Conservation (phyloP, 73 alveolate genomes). For the Paramecium primaurelia region DNA sequence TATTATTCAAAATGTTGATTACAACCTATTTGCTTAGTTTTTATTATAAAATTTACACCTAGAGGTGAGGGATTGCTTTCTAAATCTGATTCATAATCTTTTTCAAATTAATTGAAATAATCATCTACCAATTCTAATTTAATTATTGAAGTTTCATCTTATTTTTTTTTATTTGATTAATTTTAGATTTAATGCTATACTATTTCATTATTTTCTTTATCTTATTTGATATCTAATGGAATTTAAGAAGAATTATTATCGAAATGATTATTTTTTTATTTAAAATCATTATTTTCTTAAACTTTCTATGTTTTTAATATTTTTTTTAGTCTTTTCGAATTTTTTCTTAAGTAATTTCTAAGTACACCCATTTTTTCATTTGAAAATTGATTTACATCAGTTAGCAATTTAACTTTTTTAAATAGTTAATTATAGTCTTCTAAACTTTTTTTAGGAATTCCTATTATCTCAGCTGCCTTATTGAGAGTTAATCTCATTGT, state of each 20-base stretch:
- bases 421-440: conserved; percentile 34
- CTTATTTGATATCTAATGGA: neutral
- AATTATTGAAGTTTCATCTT: neutral
- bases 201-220: neutral
- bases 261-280: neutral
- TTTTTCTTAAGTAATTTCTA: conserved; percentile 8
- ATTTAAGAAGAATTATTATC: neutral
- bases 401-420: neutral
- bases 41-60: neutral
- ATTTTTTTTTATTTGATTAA: neutral
- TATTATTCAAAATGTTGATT: neutral
- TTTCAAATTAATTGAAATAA: neutral
- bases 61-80: neutral
- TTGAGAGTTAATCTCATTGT: neutral
- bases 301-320: neutral
- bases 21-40: neutral
- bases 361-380: conserved; percentile 17
- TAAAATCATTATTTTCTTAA: neutral
- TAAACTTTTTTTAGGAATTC: conserved; percentile 44
- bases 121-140: neutral
- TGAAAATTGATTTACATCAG: neutral
- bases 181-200: neutral
- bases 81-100: neutral
- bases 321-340: neutral
- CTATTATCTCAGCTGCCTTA: conserved; percentile 32